Conservation (phyloP, 2,329 filamentous ascomycete genomes). For the Cladorrhinum sp. region DNA sequence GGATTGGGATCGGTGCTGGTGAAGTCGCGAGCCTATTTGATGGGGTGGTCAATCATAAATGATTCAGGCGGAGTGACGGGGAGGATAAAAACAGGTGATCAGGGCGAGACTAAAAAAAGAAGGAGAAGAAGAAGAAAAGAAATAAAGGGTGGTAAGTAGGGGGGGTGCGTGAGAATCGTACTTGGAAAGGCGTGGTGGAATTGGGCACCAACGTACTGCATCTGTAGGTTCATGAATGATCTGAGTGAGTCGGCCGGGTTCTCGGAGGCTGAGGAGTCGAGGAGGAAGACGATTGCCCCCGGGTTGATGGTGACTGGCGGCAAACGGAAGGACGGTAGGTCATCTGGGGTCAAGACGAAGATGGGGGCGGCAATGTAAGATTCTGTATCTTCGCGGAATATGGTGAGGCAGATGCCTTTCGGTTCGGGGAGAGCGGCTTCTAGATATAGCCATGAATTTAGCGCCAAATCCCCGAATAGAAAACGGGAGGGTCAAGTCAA, state of each 20-base stretch:
- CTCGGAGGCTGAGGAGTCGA: constrained; percentile 31
- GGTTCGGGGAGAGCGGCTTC: constrained; percentile 39
- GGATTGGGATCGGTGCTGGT: background rate
- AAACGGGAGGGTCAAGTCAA: background rate
- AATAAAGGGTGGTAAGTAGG: background rate
- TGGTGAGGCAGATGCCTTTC: constrained; percentile 45
- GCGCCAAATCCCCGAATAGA: background rate
- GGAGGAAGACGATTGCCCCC: constrained; percentile 44
- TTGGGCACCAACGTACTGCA: too few relatives aligned
- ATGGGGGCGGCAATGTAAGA: constrained; percentile 34
- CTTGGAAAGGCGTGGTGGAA: background rate
- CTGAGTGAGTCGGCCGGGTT: constrained; percentile 27
- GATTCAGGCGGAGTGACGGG: too few relatives aligned
- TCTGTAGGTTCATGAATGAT: constrained; percentile 42
- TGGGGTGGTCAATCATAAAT: too few relatives aligned
- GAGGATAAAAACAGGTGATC: too few relatives aligned
- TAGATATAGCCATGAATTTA: constrained; percentile 24
- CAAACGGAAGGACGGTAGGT: constrained; percentile 31
- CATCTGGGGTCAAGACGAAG: constrained; percentile 40
- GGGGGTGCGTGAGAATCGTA: too few relatives aligned
- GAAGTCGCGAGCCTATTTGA: background rate
- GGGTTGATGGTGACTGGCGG: constrained; percentile 26
- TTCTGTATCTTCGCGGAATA: constrained; percentile 22
- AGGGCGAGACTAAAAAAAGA: too few relatives aligned
- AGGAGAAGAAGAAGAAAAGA: background rate